Evolutionary conservation across 2,329 filamentous ascomycete species (phyloP).

Genomic region (Fusarium scirpi): DNA sequence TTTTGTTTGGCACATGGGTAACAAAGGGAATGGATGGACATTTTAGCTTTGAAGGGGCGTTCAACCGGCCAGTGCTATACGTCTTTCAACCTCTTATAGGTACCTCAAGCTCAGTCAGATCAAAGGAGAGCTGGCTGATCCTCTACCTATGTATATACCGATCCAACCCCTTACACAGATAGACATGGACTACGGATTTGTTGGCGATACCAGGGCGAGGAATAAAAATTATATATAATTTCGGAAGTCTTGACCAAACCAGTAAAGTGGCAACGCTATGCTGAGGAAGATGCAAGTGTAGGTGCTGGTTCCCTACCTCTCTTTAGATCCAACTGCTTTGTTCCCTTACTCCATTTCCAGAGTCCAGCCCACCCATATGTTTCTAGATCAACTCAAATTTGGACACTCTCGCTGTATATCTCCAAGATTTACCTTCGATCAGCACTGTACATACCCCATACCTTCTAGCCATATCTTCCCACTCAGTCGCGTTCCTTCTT

Average conservation of each 20-base stretch:
- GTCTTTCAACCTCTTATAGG: slow-evolving; percentile 13
- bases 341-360: not conserved
- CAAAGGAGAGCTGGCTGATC: slow-evolving; percentile 12
- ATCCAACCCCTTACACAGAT: slow-evolving; percentile 23
- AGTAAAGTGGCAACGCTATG: slow-evolving; percentile 29
- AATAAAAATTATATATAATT: slow-evolving; percentile 1
- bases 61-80: slow-evolving; percentile 42
- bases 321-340: slow-evolving; percentile 7
- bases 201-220: slow-evolving; percentile 15
- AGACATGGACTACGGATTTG: slow-evolving; percentile 30
- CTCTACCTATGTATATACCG: slow-evolving; percentile 36
- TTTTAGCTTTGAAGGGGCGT: slow-evolving; percentile 40
- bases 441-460: not conserved
- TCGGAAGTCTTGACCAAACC: slow-evolving; percentile 1
- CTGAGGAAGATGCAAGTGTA: slow-evolving; percentile 24
- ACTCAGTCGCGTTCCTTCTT: slow-evolving; percentile 48
- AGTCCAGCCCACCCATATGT: not conserved
- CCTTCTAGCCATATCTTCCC: not conserved
- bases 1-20: slow-evolving; percentile 28
- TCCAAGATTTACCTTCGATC: not conserved
- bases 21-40: slow-evolving; percentile 12
- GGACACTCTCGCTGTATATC: not conserved
- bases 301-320: slow-evolving; percentile 34
- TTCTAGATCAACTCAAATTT: not conserved
- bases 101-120: slow-evolving; percentile 18